Evolutionary conservation across 169 alveolate genomes (phyloP).

Genomic region (Pseudocohnilembus persalinus): DNA sequence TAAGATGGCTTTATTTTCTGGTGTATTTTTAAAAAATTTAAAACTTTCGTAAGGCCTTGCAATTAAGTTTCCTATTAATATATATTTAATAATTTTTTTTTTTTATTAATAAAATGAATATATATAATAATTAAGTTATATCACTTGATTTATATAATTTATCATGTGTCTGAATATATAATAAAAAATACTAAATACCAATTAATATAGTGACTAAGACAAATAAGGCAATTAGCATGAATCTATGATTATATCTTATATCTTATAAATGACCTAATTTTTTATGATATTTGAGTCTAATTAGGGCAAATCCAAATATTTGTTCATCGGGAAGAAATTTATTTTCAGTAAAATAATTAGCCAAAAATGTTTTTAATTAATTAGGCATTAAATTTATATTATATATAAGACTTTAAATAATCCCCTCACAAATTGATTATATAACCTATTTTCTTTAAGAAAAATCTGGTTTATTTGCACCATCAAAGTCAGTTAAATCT

Average conservation of each 20-base stretch:
- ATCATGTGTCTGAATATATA: too few species aligned
- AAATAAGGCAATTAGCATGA: neutral
- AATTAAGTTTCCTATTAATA: neutral
- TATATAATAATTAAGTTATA: too few species aligned
- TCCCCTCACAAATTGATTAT: neutral
- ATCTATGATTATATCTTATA: neutral
- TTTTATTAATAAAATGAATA: too few species aligned
- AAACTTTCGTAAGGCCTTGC: neutral
- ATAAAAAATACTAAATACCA: neutral
- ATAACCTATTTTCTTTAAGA: neutral
- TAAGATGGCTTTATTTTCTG: too few species aligned
- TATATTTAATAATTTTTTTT: too few species aligned
- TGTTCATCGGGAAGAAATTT: neutral
- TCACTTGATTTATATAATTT: too few species aligned
- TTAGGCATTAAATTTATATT: neutral
- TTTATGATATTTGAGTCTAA: neutral
- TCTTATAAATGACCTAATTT: neutral
- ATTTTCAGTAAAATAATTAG: neutral
- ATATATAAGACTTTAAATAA: neutral
- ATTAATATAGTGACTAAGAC: too few species aligned
- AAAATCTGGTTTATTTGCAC: neutral
- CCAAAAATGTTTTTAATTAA: neutral
- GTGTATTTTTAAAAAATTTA: neutral
- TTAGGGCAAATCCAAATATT: neutral
- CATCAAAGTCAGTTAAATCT: neutral